Percentiles rank a stretch among this genome's conserved stretches.
Evolutionary conservation across 768 basidiomycete genomes (phyloP).

Genomic region (Agrocybe pediades): DNA sequence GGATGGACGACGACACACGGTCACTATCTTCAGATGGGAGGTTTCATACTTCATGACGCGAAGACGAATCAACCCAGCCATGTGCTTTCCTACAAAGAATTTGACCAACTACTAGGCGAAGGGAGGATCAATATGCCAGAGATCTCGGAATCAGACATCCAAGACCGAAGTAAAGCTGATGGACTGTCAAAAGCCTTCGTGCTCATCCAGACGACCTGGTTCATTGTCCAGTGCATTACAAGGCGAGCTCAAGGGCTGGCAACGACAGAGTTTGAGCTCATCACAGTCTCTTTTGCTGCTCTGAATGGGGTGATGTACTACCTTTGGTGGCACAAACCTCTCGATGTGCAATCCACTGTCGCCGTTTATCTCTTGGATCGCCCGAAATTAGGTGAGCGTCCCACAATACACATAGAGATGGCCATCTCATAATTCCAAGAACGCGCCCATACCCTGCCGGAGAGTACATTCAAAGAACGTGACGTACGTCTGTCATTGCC

Average conservation of each 20-base stretch:
- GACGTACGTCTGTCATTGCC: too few relatives aligned
- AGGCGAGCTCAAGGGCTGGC: conserved; percentile 11
- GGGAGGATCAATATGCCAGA: neutral
- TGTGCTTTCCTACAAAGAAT: neutral
- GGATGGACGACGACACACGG: conserved; percentile 1
- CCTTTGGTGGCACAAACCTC: conserved; percentile 20
- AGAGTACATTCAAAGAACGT: too few relatives aligned
- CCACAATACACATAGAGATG: neutral
- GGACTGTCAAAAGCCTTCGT: conserved; percentile 14
- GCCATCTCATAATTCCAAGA: too few relatives aligned
- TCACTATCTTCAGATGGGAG: conserved; percentile 20
- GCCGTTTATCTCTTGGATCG: neutral
- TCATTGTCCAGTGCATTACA: conserved; percentile 15
- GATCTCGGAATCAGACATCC: conserved; percentile 10
- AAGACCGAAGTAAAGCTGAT: conserved; percentile 18
- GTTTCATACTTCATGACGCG: conserved; percentile 15
- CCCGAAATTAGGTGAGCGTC: neutral
- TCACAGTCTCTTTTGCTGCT: conserved; percentile 15
- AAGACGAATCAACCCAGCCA: neutral
- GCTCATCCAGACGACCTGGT: conserved; percentile 18
- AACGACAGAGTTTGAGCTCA: conserved; percentile 18
- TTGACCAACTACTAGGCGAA: neutral
- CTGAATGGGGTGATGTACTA: conserved; percentile 15
- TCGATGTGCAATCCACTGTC: conserved; percentile 13
- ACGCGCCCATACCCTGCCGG: too few relatives aligned